Evolutionary conservation across 148 eudicot genomes (phyloP), one percentile per base, ranked within the genome.

Genomic region (Chenopodium quinoa): DNA sequence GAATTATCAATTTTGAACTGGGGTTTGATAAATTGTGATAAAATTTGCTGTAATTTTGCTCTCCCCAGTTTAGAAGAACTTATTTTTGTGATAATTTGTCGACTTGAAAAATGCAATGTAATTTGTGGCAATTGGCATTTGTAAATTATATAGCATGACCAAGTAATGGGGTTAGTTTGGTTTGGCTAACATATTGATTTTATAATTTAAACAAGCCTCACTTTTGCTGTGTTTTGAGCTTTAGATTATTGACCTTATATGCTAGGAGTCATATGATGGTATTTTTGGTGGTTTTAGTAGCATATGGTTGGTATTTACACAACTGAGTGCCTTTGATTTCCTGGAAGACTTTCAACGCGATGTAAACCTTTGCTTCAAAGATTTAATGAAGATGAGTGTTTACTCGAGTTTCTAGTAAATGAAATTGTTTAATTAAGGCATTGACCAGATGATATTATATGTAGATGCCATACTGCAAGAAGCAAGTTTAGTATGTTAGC

Each of bases 1-100:
- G 25, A 72, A 44, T 25, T 44, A 66, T 75, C n/a, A 74, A 46
- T 2, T 77, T 82, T 71, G 23, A 9, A 65, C 71, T 58, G 60
- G 31, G 1, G 1, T 4, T 60, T 67, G 50, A 11, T 31, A 47
- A 72, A 7, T 44, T 77, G 54, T 48, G n/a, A 63, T 37, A 25
- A 31, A 64, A 47, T 9, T 44, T 17, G 17, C 1, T 40, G 62
- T 27, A 65, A 19, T 71, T 32, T 4, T 37, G 31, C 11, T 29
- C 46, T 56, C 4, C 4, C 22, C 16, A 16, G 62, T 14, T 0
- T 56, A 22, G 0, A 56, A 56, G 22, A 2, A 1, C 8, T 46
- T 7, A 13, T 46, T 1, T n/a, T 8, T n/a, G 22, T 34, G 50
- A 40, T 34, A 25, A 9, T 74, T 11, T 23, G 27, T 27, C 2